These are phyloP conservation scores for Lentinula raphanica DNA, from an alignment of 768 basidiomycete species.

Conservation along the genomic window DNA sequence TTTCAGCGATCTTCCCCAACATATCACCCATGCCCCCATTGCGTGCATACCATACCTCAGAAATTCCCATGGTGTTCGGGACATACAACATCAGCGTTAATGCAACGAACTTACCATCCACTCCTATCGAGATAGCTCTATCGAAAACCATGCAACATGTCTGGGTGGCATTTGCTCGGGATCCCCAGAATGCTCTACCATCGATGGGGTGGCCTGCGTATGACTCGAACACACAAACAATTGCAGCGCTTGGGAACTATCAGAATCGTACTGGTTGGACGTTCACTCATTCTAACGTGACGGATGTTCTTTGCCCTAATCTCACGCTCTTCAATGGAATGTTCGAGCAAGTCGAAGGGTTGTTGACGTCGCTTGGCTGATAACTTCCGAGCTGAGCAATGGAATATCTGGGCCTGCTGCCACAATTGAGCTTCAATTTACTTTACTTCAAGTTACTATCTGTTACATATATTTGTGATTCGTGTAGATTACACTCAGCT, in stretches of 20 bases:
- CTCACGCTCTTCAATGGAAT: neutral
- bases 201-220: slow-evolving; percentile 23
- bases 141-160: slow-evolving; percentile 31
- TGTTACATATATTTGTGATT: no score
- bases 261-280: slow-evolving; percentile 16
- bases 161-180: slow-evolving; percentile 40
- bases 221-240: slow-evolving; percentile 13
- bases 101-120: slow-evolving; percentile 16
- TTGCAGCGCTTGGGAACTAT: slow-evolving; percentile 19
- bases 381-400: no score
- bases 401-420: no score
- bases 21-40: slow-evolving; percentile 28
- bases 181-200: slow-evolving; percentile 27
- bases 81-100: slow-evolving; percentile 8
- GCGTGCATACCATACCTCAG: slow-evolving; percentile 33
- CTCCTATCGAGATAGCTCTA: slow-evolving; percentile 22
- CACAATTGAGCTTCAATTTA: no score
- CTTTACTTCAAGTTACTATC: no score
- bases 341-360: no score
- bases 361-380: no score
- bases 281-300: slow-evolving; percentile 10
- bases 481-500: no score
- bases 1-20: slow-evolving; percentile 30
- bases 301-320: slow-evolving; percentile 15
- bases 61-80: slow-evolving; percentile 33